Conservation (phyloP, 2,329 filamentous ascomycete genomes). For the Drechslerella coelobrocha region DNA sequence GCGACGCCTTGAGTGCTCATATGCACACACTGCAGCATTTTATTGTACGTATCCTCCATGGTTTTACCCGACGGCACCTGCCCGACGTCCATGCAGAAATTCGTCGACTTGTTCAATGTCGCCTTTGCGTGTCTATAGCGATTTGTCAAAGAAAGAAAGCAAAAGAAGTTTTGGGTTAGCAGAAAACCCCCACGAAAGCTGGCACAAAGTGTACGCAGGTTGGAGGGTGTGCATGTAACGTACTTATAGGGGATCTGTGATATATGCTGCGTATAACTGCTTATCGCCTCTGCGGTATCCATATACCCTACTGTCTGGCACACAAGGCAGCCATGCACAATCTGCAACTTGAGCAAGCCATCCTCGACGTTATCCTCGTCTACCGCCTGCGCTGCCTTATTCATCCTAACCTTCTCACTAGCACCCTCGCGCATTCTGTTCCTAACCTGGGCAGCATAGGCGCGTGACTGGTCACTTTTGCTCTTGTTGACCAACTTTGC, state of each 20-base stretch:
- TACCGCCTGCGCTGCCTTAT: slow-evolving; percentile 57
- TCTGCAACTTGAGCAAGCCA: slow-evolving; percentile 72
- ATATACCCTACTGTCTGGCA: slow-evolving; percentile 69
- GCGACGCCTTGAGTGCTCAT: slow-evolving; percentile 76
- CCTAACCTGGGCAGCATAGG: slow-evolving; percentile 71
- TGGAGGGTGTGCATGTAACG: too few relatives aligned
- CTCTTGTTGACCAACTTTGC: slow-evolving; percentile 72
- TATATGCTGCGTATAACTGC: slow-evolving; percentile 77
- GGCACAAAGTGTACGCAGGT: too few relatives aligned
- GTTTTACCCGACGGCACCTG: slow-evolving; percentile 75
- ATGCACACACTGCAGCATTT: slow-evolving; percentile 77
- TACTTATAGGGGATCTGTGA: slow-evolving; percentile 75
- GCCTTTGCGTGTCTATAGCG: slow-evolving; percentile 28
- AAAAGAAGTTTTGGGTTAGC: too few relatives aligned
- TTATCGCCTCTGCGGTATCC: slow-evolving; percentile 76
- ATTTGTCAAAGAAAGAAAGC: too few relatives aligned
- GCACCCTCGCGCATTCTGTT: slow-evolving; percentile 58
- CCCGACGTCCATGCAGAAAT: slow-evolving; percentile 80
- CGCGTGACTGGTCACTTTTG: slow-evolving; percentile 70
- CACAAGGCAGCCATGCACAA: slow-evolving; percentile 70
- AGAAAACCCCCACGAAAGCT: neutral
- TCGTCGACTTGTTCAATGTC: slow-evolving; percentile 58
- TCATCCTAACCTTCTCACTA: slow-evolving; percentile 31
- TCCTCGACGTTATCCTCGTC: slow-evolving; percentile 75
- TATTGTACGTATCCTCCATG: slow-evolving; percentile 70